phyloP scores from a whole-genome alignment of 495 filamentous ascomycete genomes.

The Pyrenopolyporus hunteri region DNA sequence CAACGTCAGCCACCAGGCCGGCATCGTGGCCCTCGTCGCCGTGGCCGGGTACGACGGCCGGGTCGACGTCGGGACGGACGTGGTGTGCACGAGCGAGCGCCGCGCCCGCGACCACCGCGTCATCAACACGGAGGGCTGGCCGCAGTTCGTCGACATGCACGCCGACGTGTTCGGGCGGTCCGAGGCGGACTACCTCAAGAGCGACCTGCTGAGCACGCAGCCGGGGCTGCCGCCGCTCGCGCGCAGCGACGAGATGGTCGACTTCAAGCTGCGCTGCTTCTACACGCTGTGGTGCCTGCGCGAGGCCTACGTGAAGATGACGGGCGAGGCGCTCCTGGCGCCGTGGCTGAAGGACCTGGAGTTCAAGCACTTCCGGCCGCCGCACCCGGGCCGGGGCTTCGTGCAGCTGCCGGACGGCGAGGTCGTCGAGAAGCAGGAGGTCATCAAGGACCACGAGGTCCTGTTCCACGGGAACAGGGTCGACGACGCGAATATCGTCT shows the following conservation, averaged over 20 bases:
- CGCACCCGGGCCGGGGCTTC: constrained; percentile 31
- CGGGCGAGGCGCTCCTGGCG: constrained; percentile 84
- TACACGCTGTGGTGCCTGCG: constrained; percentile 89
- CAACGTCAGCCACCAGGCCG: constrained; percentile 89
- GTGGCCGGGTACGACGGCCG: constrained; percentile 42
- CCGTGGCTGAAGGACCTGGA: constrained; percentile 70
- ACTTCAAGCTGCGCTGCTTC: constrained; percentile 68
- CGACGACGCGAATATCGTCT: constrained; percentile 52
- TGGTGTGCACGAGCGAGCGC: constrained; percentile 77
- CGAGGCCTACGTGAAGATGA: constrained; percentile 94
- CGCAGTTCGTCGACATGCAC: constrained; percentile 76
- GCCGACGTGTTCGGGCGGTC: constrained; percentile 70
- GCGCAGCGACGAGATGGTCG: constrained; percentile 33
- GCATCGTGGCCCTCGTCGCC: constrained; percentile 67
- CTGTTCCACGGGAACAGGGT: constrained; percentile 46
- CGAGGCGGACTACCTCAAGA: constrained; percentile 50
- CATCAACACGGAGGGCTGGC: constrained; percentile 60
- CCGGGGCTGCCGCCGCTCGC: constrained; percentile 30
- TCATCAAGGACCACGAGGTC: constrained; percentile 46
- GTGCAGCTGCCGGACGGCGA: constrained; percentile 33
- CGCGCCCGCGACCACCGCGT: constrained; percentile 57
- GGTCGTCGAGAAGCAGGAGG: constrained; percentile 13
- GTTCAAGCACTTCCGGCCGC: constrained; percentile 46
- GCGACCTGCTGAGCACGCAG: constrained; percentile 31
- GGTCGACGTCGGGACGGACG: constrained; percentile 67